Conservation (phyloP, 2,329 filamentous ascomycete species). For the Akanthomyces lecanii region DNA sequence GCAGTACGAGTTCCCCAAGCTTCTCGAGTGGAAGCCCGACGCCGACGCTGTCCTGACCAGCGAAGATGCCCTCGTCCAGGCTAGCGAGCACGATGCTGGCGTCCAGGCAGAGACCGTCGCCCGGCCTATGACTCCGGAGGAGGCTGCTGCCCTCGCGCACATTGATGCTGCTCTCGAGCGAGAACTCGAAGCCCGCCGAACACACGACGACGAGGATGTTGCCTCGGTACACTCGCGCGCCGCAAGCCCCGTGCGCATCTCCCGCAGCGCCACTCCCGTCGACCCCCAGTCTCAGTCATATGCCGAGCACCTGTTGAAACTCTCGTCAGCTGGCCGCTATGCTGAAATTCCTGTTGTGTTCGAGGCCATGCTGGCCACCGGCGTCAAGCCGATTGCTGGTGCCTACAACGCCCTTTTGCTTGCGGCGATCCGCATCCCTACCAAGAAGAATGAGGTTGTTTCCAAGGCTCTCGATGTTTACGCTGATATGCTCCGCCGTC, state of each 20-base stretch:
- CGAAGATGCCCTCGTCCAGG: slow-evolving; percentile 45
- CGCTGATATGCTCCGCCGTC: slow-evolving; percentile 88
- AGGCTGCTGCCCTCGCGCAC: slow-evolving; percentile 64
- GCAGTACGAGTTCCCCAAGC: slow-evolving; percentile 83
- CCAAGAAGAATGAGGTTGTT: slow-evolving; percentile 75
- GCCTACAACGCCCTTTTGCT: slow-evolving; percentile 91
- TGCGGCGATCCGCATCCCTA: slow-evolving; percentile 78
- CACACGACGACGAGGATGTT: slow-evolving; percentile 42
- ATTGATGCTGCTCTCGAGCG: slow-evolving; percentile 81
- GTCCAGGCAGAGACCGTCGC: slow-evolving; percentile 34
- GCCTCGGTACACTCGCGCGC: slow-evolving; percentile 39
- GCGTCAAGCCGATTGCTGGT: slow-evolving; percentile 72
- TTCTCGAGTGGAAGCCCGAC: slow-evolving; percentile 80
- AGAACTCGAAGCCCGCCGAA: slow-evolving; percentile 60
- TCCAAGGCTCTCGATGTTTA: slow-evolving; percentile 93
- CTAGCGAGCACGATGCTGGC: slow-evolving; percentile 29
- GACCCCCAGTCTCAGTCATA: slow-evolving; percentile 66
- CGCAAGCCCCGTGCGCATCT: slow-evolving; percentile 40
- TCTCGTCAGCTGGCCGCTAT: slow-evolving; percentile 70
- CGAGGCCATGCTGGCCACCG: slow-evolving; percentile 80
- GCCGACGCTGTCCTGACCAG: slow-evolving; percentile 55
- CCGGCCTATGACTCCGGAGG: slow-evolving; percentile 40
- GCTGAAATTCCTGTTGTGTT: slow-evolving; percentile 87
- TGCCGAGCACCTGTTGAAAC: slow-evolving; percentile 71
- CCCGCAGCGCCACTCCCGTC: slow-evolving; percentile 57